phyloP scores from a whole-genome alignment of 148 eudicot genomes.

The Simmondsia chinensis region DNA sequence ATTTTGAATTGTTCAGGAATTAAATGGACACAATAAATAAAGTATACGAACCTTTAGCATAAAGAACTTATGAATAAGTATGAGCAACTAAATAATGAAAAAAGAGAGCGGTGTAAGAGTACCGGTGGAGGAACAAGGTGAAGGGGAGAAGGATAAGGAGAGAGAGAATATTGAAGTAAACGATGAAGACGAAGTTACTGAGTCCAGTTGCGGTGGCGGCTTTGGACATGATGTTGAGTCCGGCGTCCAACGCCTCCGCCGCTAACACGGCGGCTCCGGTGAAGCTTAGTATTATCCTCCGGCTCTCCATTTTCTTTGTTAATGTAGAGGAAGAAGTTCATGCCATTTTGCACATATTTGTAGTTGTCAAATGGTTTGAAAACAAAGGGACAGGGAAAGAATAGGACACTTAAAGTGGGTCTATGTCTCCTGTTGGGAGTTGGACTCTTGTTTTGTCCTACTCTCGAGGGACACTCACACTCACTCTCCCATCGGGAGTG shows the following conservation, averaged over 20 bases:
- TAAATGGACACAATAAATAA: no score
- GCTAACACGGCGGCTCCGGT: slow-evolving; percentile 8
- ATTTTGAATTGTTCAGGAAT: no score
- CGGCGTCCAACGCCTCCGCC: slow-evolving; percentile 25
- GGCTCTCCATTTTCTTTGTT: background rate
- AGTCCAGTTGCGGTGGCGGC: slow-evolving; percentile 38
- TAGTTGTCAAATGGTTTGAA: no score
- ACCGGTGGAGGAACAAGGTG: slow-evolving; percentile 16
- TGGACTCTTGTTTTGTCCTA: no score
- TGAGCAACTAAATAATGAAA: background rate
- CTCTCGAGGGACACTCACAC: no score
- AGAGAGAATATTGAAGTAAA: slow-evolving; percentile 24
- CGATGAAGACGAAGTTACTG: slow-evolving; percentile 26
- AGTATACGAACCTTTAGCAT: no score
- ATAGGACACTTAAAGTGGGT: no score
- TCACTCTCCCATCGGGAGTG: no score
- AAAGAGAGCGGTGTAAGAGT: background rate
- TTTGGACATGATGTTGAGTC: slow-evolving; percentile 20
- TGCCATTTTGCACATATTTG: no score
- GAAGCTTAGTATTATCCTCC: background rate
- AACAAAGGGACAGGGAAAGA: no score
- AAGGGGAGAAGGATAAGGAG: slow-evolving; percentile 11
- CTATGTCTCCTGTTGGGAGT: no score
- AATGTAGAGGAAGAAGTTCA: no score
- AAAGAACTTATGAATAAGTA: background rate